Evolutionary conservation across 169 alveolate species (phyloP).

Genomic region (Eimeria necatrix): DNA sequence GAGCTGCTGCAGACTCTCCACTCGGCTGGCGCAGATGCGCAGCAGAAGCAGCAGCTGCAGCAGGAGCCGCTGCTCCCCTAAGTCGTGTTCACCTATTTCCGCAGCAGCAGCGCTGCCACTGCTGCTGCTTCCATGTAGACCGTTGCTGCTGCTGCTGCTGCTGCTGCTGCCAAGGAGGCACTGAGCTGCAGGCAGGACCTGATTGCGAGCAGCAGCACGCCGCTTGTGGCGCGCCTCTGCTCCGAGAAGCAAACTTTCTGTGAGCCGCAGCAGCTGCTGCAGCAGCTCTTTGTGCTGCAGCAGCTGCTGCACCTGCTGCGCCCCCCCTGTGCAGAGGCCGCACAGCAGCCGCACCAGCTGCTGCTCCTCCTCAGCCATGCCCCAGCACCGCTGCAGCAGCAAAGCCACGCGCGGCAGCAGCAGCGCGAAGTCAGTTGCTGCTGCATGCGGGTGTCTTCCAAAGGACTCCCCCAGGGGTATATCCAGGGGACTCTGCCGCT

Average conservation of each 20-base stretch:
- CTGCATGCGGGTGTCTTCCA: constrained; percentile 74
- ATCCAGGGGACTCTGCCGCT: constrained; percentile 37
- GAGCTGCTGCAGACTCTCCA: constrained; percentile 15
- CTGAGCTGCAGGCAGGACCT: constrained; percentile 55
- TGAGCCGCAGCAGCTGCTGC: constrained; percentile 65
- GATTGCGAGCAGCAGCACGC: constrained; percentile 5
- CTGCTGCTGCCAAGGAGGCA: constrained; percentile 22
- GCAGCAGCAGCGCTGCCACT: constrained; percentile 12
- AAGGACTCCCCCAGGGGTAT: constrained; percentile 45
- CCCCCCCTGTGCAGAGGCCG: constrained; percentile 34
- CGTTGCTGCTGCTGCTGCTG: constrained; percentile 46
- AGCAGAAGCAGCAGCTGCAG: constrained; percentile 73
- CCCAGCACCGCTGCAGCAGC: constrained; percentile 68
- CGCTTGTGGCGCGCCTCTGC: constrained; percentile 23
- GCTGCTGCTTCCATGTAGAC: background rate
- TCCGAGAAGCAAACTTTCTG: constrained; percentile 41
- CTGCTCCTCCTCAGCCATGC: constrained; percentile 62
- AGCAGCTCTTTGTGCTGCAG: constrained; percentile 49
- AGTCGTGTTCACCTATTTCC: background rate
- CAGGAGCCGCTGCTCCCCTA: constrained; percentile 55
- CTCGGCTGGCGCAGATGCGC: constrained; percentile 52
- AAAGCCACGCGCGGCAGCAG: constrained; percentile 59
- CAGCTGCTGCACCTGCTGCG: constrained; percentile 60
- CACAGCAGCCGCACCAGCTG: constrained; percentile 52
- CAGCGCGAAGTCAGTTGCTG: constrained; percentile 53